A percentile compares a stretch with the other conserved stretches of the same genome.
Evolutionary conservation across 2,329 filamentous ascomycete genomes (phyloP).

Genomic region (Myriosclerotinia duriaeana): DNA sequence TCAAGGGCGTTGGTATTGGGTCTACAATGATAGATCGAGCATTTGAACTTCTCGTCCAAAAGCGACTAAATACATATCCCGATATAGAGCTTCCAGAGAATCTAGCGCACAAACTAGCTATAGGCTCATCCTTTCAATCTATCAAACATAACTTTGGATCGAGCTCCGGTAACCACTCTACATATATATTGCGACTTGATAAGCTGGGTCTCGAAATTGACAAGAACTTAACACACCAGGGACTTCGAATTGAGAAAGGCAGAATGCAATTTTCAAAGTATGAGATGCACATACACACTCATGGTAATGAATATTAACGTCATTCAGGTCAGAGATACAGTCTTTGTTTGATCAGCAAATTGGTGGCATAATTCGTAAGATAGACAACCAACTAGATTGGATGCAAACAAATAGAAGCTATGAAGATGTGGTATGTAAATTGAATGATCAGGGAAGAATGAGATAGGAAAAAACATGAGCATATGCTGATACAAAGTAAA

Average conservation of each 20-base stretch:
- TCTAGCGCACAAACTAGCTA: slow-evolving; percentile 43
- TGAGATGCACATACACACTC: not conserved
- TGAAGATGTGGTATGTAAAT: slow-evolving; percentile 19
- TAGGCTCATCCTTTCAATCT: slow-evolving; percentile 45
- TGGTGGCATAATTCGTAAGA: slow-evolving; percentile 20
- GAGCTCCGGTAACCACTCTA: slow-evolving; percentile 44
- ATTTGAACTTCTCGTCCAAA: slow-evolving; percentile 45
- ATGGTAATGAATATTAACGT: not conserved
- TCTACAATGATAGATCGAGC: slow-evolving; percentile 48
- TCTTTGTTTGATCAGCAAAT: slow-evolving; percentile 15
- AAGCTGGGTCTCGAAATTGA: slow-evolving; percentile 13
- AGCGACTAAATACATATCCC: slow-evolving; percentile 42
- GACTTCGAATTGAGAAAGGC: slow-evolving; percentile 2
- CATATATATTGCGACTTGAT: slow-evolving; percentile 45
- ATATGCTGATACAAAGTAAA: slow-evolving; percentile 26
- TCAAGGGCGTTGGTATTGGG: slow-evolving; percentile 49
- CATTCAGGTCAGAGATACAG: slow-evolving; percentile 9
- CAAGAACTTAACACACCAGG: not conserved
- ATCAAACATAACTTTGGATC: slow-evolving; percentile 48
- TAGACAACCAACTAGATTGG: slow-evolving; percentile 44
- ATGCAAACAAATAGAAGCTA: slow-evolving; percentile 19
- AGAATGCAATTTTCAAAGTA: slow-evolving; percentile 17
- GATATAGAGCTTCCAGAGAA: slow-evolving; percentile 42
- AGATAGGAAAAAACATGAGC: too few species aligned
- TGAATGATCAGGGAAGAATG: not conserved